Percentiles rank a stretch among this genome's conserved stretches.
Evolutionary conservation across 2,329 filamentous ascomycete genomes (phyloP).

Genomic region (Aureobasidium lini): DNA sequence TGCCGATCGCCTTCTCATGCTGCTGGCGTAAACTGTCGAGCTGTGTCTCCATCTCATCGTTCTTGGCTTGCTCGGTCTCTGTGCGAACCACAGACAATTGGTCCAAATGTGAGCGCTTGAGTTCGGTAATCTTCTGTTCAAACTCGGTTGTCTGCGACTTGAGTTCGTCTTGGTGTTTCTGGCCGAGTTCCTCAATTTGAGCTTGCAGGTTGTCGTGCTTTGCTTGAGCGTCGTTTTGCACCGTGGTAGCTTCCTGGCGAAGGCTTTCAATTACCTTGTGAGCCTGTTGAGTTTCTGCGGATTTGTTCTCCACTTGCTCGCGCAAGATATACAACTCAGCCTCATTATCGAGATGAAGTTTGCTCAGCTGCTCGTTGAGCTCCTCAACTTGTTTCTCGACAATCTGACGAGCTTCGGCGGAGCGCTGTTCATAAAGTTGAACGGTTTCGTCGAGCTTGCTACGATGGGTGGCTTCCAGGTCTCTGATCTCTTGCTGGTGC

Average conservation of each 20-base stretch:
- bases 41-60: neutral
- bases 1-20: neutral
- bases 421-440: neutral
- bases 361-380: slow-evolving; percentile 5
- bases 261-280: neutral
- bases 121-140: neutral
- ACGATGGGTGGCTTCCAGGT: neutral
- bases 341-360: neutral
- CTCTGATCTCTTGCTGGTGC: neutral
- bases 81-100: neutral
- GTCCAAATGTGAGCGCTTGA: neutral
- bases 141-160: neutral
- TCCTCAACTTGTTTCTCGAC: slow-evolving; percentile 6
- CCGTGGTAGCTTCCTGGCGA: neutral
- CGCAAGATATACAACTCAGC: neutral
- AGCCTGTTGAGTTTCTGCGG: neutral
- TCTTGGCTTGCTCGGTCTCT: slow-evolving; percentile 1
- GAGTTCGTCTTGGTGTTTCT: neutral
- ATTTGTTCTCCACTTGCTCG: neutral
- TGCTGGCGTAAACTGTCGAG: neutral
- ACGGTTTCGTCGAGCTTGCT: neutral
- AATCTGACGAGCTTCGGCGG: neutral
- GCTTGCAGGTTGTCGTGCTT: slow-evolving; percentile 3
- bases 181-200: neutral
- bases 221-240: neutral